Evolutionary conservation across 768 basidiomycete species (phyloP).

Genomic region (Kwoniella botswanensis): DNA sequence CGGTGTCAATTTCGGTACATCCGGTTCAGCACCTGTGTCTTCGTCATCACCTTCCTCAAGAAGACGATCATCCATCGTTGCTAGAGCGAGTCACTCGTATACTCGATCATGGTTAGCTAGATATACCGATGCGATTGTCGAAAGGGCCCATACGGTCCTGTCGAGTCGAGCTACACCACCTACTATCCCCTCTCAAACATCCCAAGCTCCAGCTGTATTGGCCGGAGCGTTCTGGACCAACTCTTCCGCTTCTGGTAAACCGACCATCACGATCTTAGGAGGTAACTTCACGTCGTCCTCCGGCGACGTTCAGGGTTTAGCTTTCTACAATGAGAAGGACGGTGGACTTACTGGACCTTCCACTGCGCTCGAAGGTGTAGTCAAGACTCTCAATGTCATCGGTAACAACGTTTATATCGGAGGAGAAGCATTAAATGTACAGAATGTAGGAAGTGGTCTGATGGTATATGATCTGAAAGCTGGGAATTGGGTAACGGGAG

Average conservation of each 20-base stretch:
- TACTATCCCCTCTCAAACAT: slow-evolving; percentile 66
- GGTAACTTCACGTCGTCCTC: slow-evolving; percentile 75
- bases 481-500: slow-evolving; percentile 68
- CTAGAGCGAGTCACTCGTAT: slow-evolving; percentile 17
- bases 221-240: slow-evolving; percentile 88
- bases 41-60: slow-evolving; percentile 42
- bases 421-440: slow-evolving; percentile 63
- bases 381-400: slow-evolving; percentile 75
- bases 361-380: slow-evolving; percentile 76
- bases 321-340: slow-evolving; percentile 69
- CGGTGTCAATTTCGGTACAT: slow-evolving; percentile 69
- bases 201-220: slow-evolving; percentile 78
- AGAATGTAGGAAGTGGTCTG: slow-evolving; percentile 69
- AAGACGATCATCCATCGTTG: slow-evolving; percentile 17
- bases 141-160: slow-evolving; percentile 17
- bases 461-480: slow-evolving; percentile 76
- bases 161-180: slow-evolving; percentile 66
- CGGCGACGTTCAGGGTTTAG: slow-evolving; percentile 65
- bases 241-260: slow-evolving; percentile 64
- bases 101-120: slow-evolving; percentile 35
- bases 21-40: slow-evolving; percentile 57
- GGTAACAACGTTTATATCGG: slow-evolving; percentile 77
- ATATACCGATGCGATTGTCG: slow-evolving; percentile 55
- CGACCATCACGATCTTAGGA: slow-evolving; percentile 76
- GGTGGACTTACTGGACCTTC: slow-evolving; percentile 64